These are phyloP conservation scores for Blastobotrys attinorum DNA, from an alignment of 805 yeast species.

Conservation along the genomic window DNA sequence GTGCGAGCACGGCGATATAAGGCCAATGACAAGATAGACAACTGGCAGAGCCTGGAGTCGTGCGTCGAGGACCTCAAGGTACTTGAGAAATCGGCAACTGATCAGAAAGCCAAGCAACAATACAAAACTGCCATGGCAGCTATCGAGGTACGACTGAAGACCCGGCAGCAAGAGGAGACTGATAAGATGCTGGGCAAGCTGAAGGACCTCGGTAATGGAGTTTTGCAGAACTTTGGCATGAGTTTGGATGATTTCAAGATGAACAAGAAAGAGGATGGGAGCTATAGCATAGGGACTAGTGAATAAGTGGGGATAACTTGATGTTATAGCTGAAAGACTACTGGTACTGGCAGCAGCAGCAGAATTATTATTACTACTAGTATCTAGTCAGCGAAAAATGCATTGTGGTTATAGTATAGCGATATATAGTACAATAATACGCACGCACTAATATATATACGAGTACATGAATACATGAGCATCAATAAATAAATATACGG, in stretches of 20 bases:
- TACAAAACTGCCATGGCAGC: constrained; percentile 4
- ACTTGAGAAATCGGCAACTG: constrained; percentile 8
- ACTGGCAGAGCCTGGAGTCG: constrained; percentile 24
- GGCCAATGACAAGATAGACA: constrained; percentile 37
- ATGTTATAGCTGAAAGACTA: too few species aligned
- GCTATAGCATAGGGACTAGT: constrained; percentile 15
- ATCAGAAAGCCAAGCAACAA: background rate
- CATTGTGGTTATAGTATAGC: too few species aligned
- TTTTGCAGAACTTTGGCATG: constrained; percentile 26
- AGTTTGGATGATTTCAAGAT: constrained; percentile 25
- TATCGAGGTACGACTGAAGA: constrained; percentile 16
- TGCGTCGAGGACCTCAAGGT: constrained; percentile 20
- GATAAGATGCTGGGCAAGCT: constrained; percentile 26
- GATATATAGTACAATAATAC: too few species aligned
- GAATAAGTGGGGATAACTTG: too few species aligned
- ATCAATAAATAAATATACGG: too few species aligned
- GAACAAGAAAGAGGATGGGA: constrained; percentile 15
- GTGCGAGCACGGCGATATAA: constrained; percentile 72
- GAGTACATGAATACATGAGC: too few species aligned
- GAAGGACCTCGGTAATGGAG: constrained; percentile 27
- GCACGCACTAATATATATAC: too few species aligned
- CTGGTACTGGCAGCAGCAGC: too few species aligned
- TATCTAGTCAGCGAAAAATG: too few species aligned
- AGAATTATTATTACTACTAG: too few species aligned
- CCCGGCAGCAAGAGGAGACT: constrained; percentile 23